Conservation (phyloP, 2,329 filamentous ascomycete genomes). For the Hypoxylon sp. region DNA sequence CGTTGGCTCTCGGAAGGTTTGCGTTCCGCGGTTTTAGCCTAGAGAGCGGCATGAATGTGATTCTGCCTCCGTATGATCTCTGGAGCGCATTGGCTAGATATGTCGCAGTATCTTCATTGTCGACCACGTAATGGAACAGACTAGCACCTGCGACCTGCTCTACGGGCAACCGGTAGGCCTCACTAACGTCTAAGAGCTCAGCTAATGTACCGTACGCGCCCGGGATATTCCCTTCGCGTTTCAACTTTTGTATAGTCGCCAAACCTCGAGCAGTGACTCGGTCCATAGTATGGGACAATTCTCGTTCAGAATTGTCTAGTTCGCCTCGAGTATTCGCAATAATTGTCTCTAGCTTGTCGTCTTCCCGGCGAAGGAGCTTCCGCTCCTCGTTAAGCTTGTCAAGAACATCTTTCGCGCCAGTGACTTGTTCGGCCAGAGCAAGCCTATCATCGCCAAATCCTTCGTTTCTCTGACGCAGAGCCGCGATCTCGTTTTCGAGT, state of each 20-base stretch:
- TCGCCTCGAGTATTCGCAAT: constrained; percentile 83
- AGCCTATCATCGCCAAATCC: constrained; percentile 83
- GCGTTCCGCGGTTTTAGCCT: constrained; percentile 78
- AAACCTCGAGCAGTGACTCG: constrained; percentile 88
- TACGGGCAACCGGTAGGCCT: constrained; percentile 88
- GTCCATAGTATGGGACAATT: constrained; percentile 89
- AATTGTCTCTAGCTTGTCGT: constrained; percentile 86
- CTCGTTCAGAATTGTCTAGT: constrained; percentile 81
- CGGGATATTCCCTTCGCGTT: constrained; percentile 81
- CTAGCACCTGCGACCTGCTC: constrained; percentile 94
- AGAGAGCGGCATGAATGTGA: constrained; percentile 96
- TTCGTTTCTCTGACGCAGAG: constrained; percentile 80
- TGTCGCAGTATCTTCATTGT: constrained; percentile 89
- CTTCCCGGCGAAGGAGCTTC: constrained; percentile 89
- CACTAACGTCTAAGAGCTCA: constrained; percentile 89
- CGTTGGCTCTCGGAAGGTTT: constrained; percentile 87
- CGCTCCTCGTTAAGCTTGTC: constrained; percentile 88
- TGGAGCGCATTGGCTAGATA: constrained; percentile 84
- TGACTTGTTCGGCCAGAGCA: constrained; percentile 79
- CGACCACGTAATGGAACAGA: constrained; percentile 96
- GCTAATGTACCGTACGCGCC: constrained; percentile 94
- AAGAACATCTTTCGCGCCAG: constrained; percentile 81
- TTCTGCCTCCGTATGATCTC: constrained; percentile 83
- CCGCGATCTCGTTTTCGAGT: constrained; percentile 80
- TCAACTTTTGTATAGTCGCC: constrained; percentile 87